phyloP scores from a whole-genome alignment of 345 rosid genomes.

The Eucalyptus tenuipes region DNA sequence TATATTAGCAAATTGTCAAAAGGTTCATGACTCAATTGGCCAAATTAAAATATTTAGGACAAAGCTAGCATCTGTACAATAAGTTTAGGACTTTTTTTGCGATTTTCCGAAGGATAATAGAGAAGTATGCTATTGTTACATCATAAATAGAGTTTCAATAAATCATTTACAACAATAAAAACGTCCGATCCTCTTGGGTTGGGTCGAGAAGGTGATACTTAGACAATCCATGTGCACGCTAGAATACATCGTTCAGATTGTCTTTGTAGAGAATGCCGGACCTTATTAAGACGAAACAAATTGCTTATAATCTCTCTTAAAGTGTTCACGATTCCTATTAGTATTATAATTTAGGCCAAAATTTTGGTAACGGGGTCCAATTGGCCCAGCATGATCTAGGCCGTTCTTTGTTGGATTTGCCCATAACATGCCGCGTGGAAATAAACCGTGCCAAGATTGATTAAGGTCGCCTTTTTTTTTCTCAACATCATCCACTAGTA shows the following conservation, averaged over 20 bases:
- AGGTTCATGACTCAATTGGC: too few species aligned
- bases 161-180: background rate
- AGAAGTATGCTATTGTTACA: background rate
- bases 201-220: background rate
- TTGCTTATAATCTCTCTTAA: background rate
- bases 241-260: too few species aligned
- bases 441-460: background rate
- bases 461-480: too few species aligned
- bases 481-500: too few species aligned
- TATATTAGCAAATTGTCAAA: too few species aligned
- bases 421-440: background rate
- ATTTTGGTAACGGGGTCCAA: background rate
- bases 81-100: background rate
- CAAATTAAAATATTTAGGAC: too few species aligned
- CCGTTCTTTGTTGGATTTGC: background rate
- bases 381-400: background rate
- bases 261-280: background rate
- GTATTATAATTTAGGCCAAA: background rate
- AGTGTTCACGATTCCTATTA: background rate
- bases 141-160: background rate
- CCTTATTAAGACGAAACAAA: background rate
- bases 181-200: background rate
- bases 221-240: too few species aligned
- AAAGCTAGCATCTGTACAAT: background rate
- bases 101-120: background rate